Evolutionary conservation across 345 rosid species (phyloP), one percentile per base, ranked within the genome.

Genomic region (Draba incana): DNA sequence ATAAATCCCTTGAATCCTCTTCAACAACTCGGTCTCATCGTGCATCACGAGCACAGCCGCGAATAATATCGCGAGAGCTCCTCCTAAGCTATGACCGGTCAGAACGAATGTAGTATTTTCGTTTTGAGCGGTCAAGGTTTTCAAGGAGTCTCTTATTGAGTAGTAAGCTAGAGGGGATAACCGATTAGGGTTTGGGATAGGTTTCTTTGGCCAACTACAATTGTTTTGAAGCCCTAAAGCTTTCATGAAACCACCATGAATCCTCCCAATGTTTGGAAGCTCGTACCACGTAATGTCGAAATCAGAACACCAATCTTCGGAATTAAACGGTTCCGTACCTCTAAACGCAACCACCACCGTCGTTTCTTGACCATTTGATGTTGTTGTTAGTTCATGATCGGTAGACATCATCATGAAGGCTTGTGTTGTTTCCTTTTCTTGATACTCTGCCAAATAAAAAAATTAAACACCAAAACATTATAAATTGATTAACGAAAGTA

Each of bases 211-310:
- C 90, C 87, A 90, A 9, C 87, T 90, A 3, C 49, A 44, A 72
- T 44, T 73, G 53, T 79, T 81, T 31, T 86, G 97, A 9, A 90
- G 74, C 12, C 97, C 97, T n/a, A 90, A 39, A 33, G 90, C 89
- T 73, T 90, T 87, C 92, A 90, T 79, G 55, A 86, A 88, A 10
- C 97, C 95, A 5, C 87, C 85, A 46, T 88, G 95, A 65, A 88
- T 82, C 51, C 60, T 88, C 20, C 97, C 97, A 47, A 86, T 48
- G 24, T 75, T 78, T 9, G 77, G 56, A 30, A 90, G 75, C 47
- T 85, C 89, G 46, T 85, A 88, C 95, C 97, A 88, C 0, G 95
- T 86, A 37, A 88, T 45, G 49, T 90, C 95, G 10, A 86, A 75
- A 77, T 90, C 89, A 0, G 92, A 78, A 74, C 90, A 76, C 90